Conservation (phyloP, 331 rosid species). For the Dryas integrifolia region DNA sequence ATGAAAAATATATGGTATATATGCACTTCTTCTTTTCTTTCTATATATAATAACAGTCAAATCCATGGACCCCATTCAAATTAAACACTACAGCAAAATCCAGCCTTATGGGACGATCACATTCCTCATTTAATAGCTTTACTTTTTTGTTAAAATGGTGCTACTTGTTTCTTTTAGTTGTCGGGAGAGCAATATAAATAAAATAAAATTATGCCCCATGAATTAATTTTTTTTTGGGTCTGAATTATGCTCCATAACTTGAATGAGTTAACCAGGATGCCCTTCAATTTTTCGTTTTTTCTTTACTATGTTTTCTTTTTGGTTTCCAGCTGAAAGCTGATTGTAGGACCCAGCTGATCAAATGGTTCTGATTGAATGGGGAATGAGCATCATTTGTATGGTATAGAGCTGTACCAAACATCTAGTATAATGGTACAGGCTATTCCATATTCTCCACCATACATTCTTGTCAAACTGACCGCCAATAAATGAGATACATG, state of each 20-base stretch:
- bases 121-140: conserved; percentile 13
- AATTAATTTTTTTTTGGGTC: no score
- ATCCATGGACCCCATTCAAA: conserved; percentile 24
- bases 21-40: neutral
- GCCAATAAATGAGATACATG: conserved; percentile 43
- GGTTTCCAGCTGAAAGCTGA: neutral
- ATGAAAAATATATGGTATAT: neutral
- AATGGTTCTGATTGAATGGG: conserved; percentile 37
- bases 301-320: neutral
- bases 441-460: conserved; percentile 54
- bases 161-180: conserved; percentile 23
- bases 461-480: conserved; percentile 47
- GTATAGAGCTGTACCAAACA: conserved; percentile 34
- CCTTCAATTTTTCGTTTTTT: neutral
- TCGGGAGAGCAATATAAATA: conserved; percentile 6
- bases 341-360: conserved; percentile 28
- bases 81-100: conserved; percentile 24
- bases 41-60: conserved; percentile 7
- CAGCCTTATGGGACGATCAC: conserved; percentile 16
- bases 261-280: neutral
- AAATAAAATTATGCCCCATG: neutral
- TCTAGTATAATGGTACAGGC: conserved; percentile 32
- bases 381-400: conserved; percentile 36
- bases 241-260: neutral
- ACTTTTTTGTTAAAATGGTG: conserved; percentile 8